Evolutionary conservation across 2,329 filamentous ascomycete genomes (phyloP).

Genomic region (Boeremia lycopersici): DNA sequence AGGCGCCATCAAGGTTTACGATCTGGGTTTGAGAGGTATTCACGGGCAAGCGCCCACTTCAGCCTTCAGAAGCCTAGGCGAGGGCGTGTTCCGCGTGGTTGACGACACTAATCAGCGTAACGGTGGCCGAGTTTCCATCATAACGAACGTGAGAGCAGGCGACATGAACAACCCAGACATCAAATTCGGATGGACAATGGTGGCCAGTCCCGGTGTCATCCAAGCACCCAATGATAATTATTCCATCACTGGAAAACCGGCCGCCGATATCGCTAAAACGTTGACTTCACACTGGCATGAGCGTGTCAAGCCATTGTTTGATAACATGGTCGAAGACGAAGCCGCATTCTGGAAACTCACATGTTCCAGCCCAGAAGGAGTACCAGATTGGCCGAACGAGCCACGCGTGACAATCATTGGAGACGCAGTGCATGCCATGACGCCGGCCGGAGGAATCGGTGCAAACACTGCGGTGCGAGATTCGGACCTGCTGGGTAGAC

Average conservation of each 20-base stretch:
- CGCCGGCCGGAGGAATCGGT: constrained; percentile 54
- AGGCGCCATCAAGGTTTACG: constrained; percentile 65
- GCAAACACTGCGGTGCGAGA: constrained; percentile 55
- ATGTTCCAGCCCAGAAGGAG: constrained; percentile 64
- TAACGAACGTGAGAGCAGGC: constrained; percentile 67
- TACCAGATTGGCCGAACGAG: constrained; percentile 66
- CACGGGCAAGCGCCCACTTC: constrained; percentile 68
- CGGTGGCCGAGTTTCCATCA: constrained; percentile 58
- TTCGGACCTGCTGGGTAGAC: constrained; percentile 49
- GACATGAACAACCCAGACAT: constrained; percentile 65
- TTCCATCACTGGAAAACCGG: constrained; percentile 61
- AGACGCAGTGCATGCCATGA: constrained; percentile 55
- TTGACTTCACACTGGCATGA: constrained; percentile 63
- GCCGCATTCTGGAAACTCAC: constrained; percentile 72
- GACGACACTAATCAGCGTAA: constrained; percentile 55
- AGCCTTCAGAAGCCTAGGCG: constrained; percentile 66
- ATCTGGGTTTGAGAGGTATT: constrained; percentile 67
- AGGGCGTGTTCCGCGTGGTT: constrained; percentile 65
- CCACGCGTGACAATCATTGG: constrained; percentile 56
- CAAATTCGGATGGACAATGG: constrained; percentile 69
- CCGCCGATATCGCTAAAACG: constrained; percentile 63
- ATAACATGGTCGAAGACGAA: constrained; percentile 62
- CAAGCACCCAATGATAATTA: constrained; percentile 65
- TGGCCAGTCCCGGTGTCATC: constrained; percentile 63
- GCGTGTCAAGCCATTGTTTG: constrained; percentile 62